Evolutionary conservation across 169 alveolate genomes (phyloP).

Genomic region (Haemoproteus tartakovskyi): DNA sequence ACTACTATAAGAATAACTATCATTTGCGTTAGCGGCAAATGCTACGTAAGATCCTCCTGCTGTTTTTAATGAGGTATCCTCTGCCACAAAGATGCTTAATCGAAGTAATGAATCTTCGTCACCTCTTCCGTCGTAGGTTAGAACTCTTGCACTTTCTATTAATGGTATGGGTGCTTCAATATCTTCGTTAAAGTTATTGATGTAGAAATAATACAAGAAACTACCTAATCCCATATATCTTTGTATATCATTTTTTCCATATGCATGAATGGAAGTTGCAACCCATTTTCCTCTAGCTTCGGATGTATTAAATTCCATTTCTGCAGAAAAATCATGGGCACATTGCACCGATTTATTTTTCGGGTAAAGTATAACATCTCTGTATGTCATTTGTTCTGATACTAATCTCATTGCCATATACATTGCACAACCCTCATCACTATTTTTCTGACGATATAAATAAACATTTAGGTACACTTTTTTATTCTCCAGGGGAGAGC

Average conservation of each 20-base stretch:
- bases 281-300: constrained; percentile 60
- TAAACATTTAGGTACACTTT: constrained; percentile 54
- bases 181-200: constrained; percentile 51
- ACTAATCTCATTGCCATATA: constrained; percentile 66
- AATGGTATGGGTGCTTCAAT: constrained; percentile 31
- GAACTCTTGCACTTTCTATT: constrained; percentile 7
- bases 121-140: constrained; percentile 18
- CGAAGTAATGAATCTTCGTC: constrained; percentile 27
- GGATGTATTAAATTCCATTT: constrained; percentile 14
- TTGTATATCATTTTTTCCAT: constrained; percentile 29
- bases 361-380: constrained; percentile 58
- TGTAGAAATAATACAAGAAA: constrained; percentile 10
- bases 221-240: constrained; percentile 39
- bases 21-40: constrained; percentile 42
- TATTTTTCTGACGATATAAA: constrained; percentile 55
- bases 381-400: constrained; percentile 70
- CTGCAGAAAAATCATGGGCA: constrained; percentile 50
- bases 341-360: constrained; percentile 38
- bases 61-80: neutral
- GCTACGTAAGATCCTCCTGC: constrained; percentile 27
- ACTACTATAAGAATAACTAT: constrained; percentile 15
- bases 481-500: constrained; percentile 70
- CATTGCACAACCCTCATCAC: constrained; percentile 71
- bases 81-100: constrained; percentile 25
- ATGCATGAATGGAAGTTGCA: constrained; percentile 10